These are phyloP conservation scores for Strobilomyces confusus DNA, from an alignment of 768 basidiomycete genomes.

Conservation along the genomic window DNA sequence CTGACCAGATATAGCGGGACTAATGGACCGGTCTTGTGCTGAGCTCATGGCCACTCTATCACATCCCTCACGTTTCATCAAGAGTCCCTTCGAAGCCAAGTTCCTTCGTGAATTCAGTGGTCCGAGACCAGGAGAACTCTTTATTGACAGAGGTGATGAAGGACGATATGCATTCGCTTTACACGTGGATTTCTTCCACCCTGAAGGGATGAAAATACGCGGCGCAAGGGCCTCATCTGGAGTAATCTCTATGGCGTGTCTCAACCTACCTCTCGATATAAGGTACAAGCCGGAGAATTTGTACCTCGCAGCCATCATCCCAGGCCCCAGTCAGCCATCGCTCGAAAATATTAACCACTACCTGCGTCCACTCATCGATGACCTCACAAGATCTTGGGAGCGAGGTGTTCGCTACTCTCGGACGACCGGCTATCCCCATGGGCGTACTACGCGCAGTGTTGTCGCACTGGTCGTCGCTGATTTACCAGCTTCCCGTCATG, in stretches of 20 bases:
- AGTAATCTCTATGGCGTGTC: not conserved
- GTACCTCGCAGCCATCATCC: not conserved
- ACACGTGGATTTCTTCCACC: not conserved
- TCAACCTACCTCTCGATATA: not conserved
- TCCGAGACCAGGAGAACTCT: not conserved
- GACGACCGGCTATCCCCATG: conserved; percentile 15
- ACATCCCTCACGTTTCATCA: not conserved
- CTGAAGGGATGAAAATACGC: not conserved
- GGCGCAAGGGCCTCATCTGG: not conserved
- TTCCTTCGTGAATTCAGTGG: not conserved
- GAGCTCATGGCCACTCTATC: not conserved
- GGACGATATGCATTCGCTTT: not conserved
- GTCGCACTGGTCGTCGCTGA: conserved; percentile 33
- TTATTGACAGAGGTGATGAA: not conserved
- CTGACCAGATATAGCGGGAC: no score
- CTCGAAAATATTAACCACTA: conserved; percentile 15
- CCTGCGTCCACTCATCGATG: conserved; percentile 31
- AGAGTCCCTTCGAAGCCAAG: not conserved
- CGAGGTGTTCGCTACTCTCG: conserved; percentile 24
- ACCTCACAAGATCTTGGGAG: conserved; percentile 31
- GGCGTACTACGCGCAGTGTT: conserved; percentile 22
- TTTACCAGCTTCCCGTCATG: conserved; percentile 32
- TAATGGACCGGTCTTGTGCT: not conserved
- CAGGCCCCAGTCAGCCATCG: not conserved
- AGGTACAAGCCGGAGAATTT: not conserved